Conservation (phyloP, 768 basidiomycete genomes). For the Tulasnella sp. region DNA sequence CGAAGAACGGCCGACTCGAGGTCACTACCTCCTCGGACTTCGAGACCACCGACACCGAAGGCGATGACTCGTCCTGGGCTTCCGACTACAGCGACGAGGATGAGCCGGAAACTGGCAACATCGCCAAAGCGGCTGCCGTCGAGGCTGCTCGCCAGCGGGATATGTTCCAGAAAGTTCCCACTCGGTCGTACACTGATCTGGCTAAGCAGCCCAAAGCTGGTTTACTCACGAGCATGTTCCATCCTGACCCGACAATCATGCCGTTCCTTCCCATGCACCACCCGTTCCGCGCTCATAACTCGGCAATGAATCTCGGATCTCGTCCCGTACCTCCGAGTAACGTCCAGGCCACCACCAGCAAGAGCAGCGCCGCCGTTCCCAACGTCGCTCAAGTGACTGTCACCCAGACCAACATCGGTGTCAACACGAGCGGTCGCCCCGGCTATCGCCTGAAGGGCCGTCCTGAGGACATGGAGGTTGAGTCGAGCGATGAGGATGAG, state of each 20-base stretch:
- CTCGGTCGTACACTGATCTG: constrained; percentile 42
- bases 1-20: constrained; percentile 27
- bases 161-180: constrained; percentile 49
- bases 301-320: constrained; percentile 36
- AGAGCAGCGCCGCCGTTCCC: constrained; percentile 64
- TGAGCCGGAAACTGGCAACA: constrained; percentile 43
- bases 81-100: constrained; percentile 53
- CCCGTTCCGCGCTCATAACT: constrained; percentile 34
- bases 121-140: constrained; percentile 54
- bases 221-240: constrained; percentile 67
- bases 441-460: constrained; percentile 36
- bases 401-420: constrained; percentile 38
- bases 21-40: constrained; percentile 53
- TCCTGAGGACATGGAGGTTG: constrained; percentile 38
- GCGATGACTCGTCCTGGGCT: constrained; percentile 50
- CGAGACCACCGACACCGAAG: constrained; percentile 42
- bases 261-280: constrained; percentile 58
- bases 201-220: constrained; percentile 60
- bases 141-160: constrained; percentile 69
- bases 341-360: constrained; percentile 53
- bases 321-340: constrained; percentile 26
- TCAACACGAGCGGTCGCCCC: constrained; percentile 32
- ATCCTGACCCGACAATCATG: constrained; percentile 70
- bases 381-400: constrained; percentile 56
- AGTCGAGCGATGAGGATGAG: constrained; percentile 39